These are phyloP conservation scores for Annulohypoxylon moriforme DNA, from an alignment of 495 filamentous ascomycete genomes.

Conservation along the genomic window DNA sequence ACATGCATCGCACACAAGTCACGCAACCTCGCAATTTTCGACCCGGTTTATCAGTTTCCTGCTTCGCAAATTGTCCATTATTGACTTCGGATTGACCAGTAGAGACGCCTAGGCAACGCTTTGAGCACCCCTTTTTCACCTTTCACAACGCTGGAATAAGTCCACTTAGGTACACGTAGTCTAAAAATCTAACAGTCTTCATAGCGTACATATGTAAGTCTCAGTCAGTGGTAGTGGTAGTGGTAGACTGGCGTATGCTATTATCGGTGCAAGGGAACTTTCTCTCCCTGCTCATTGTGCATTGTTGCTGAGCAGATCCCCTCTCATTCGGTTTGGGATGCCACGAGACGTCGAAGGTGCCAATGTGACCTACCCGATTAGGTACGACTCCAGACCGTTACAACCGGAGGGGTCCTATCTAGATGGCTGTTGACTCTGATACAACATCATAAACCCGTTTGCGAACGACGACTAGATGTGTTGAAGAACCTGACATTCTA, in stretches of 20 bases:
- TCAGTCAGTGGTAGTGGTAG: background rate
- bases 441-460: background rate
- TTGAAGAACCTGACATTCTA: too few relatives aligned
- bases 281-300: conserved; percentile 8
- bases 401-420: conserved; percentile 23
- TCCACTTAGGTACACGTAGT: conserved; percentile 4
- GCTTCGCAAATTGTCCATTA: background rate
- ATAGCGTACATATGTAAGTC: background rate
- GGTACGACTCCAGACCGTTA: conserved; percentile 7
- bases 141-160: background rate
- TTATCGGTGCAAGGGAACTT: conserved; percentile 21
- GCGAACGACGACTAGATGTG: too few relatives aligned
- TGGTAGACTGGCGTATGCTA: background rate
- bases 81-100: background rate
- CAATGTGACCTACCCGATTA: conserved; percentile 41
- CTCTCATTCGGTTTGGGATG: conserved; percentile 6
- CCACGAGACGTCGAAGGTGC: conserved; percentile 17
- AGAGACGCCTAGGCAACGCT: background rate
- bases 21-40: conserved; percentile 19
- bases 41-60: background rate
- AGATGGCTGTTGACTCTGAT: conserved; percentile 31
- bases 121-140: background rate
- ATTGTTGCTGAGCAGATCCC: conserved; percentile 13
- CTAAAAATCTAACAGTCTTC: background rate
- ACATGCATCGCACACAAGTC: conserved; percentile 22